Conservation (phyloP, 371 early-diverging fungal genomes). For the Rhizomucor pusillus region DNA sequence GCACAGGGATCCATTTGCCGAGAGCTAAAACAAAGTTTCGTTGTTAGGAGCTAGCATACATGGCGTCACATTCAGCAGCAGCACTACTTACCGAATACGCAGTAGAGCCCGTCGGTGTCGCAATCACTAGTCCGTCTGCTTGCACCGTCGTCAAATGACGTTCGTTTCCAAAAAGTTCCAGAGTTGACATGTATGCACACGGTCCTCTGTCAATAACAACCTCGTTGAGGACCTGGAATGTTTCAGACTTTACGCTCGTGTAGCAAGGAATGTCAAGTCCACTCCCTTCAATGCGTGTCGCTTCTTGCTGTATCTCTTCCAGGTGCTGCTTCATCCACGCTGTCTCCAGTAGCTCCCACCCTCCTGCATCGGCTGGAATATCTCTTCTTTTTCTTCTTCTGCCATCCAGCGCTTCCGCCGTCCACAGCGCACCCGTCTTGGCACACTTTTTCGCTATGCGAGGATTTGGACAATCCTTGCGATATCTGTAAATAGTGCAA, state of each 20-base stretch:
- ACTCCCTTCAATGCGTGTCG: too few species aligned
- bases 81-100: constrained; percentile 87
- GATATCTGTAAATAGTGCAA: constrained; percentile 69
- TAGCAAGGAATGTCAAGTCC: constrained; percentile 23
- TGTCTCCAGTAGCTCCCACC: constrained; percentile 24
- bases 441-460: neutral
- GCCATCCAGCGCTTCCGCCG: too few species aligned
- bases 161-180: constrained; percentile 90
- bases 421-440: constrained; percentile 1
- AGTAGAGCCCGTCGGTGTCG: constrained; percentile 95
- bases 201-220: constrained; percentile 88
- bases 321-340: constrained; percentile 24
- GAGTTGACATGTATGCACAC: constrained; percentile 77
- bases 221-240: constrained; percentile 71
- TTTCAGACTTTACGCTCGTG: constrained; percentile 34
- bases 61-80: too few species aligned
- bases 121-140: constrained; percentile 88
- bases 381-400: neutral
- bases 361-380: neutral
- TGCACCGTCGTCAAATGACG: constrained; percentile 79
- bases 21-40: constrained; percentile 40
- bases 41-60: too few species aligned
- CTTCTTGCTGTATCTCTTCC: constrained; percentile 1
- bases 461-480: constrained; percentile 18
- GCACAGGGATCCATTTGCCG: constrained; percentile 89